A percentile compares a stretch with the other conserved stretches of the same genome.
Conservation (phyloP, 2,329 filamentous ascomycete genomes). For the Ceratocystis cubensis region DNA sequence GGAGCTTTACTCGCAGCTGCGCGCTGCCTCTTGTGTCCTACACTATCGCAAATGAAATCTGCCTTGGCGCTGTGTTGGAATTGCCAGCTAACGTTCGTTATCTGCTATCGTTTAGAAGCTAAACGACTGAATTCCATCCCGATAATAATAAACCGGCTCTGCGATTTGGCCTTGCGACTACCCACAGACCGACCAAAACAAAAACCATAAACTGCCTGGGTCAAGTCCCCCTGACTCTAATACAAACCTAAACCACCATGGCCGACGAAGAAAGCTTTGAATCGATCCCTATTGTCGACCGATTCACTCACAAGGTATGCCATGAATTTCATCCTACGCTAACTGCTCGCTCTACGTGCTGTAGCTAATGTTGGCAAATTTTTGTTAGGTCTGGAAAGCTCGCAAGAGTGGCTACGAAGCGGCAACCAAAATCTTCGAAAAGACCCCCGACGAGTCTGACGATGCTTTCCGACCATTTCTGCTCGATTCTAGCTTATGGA, state of each 20-base stretch:
- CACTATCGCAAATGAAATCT: not conserved
- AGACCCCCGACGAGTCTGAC: slow-evolving; percentile 72
- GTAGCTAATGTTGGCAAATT: not conserved
- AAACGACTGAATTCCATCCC: not conserved
- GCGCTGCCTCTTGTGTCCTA: not conserved
- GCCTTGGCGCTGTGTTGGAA: not conserved
- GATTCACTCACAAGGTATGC: slow-evolving; percentile 67
- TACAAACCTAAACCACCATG: slow-evolving; percentile 39
- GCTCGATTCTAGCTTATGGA: slow-evolving; percentile 77
- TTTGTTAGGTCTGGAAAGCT: slow-evolving; percentile 74
- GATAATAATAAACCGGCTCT: too few species aligned
- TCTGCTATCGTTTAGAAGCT: not conserved
- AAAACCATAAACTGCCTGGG: not conserved
- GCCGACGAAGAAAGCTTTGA: slow-evolving; percentile 72
- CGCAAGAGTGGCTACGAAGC: slow-evolving; percentile 92
- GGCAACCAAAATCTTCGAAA: slow-evolving; percentile 72
- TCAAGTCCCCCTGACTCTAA: too few species aligned
- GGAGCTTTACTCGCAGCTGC: not conserved
- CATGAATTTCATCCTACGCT: not conserved
- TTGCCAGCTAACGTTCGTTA: not conserved
- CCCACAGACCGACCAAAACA: not conserved
- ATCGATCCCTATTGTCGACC: slow-evolving; percentile 62
- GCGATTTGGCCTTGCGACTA: not conserved
- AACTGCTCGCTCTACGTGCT: not conserved
- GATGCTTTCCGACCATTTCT: slow-evolving; percentile 79